phyloP scores from a whole-genome alignment of 305 asterid species.

The Rubia tinctorum region DNA sequence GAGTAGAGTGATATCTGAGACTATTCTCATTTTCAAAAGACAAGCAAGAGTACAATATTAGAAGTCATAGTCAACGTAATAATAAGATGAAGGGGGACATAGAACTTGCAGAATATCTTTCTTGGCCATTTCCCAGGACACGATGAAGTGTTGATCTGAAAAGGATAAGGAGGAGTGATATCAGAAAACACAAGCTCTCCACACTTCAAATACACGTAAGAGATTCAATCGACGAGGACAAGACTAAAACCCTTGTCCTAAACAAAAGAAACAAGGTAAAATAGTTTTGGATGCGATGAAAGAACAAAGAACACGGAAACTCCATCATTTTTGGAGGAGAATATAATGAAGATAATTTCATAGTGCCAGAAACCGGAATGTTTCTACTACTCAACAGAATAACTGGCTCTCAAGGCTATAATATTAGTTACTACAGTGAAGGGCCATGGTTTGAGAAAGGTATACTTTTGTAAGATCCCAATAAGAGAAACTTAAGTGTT shows the following conservation, averaged over 20 bases:
- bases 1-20: background rate
- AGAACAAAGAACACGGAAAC: background rate
- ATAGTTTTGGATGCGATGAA: background rate
- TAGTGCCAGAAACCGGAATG: background rate
- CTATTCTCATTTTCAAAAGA: background rate
- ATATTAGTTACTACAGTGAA: background rate
- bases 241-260: background rate
- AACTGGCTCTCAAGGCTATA: background rate
- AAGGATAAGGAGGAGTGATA: constrained; percentile 20
- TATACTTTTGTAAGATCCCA: background rate
- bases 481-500: background rate
- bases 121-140: constrained; percentile 67
- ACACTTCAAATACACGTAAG: background rate
- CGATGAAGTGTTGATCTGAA: constrained; percentile 88
- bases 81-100: background rate
- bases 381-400: background rate
- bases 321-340: background rate
- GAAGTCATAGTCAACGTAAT: background rate
- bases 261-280: background rate
- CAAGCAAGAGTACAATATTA: background rate
- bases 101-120: constrained; percentile 67
- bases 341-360: background rate
- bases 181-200: background rate
- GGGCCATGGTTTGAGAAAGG: background rate
- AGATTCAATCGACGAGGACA: background rate